Evolutionary conservation across 2,329 filamentous ascomycete species (phyloP).

Genomic region (Exophiala spinifera): DNA sequence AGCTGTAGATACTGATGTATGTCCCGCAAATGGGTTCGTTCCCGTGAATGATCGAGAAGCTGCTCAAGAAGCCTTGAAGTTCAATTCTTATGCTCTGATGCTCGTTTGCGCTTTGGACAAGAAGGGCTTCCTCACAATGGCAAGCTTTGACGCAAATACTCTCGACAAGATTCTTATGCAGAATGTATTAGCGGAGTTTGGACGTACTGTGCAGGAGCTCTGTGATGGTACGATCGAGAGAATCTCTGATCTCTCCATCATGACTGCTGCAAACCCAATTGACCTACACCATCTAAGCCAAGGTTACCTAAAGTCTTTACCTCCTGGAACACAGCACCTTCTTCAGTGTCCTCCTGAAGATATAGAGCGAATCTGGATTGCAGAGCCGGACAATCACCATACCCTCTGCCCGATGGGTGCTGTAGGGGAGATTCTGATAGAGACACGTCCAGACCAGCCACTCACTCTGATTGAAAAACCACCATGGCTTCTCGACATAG

Average conservation of each 20-base stretch:
- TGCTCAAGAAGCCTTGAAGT: conserved; percentile 33
- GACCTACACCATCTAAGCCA: too few relatives aligned
- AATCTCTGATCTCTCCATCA: neutral
- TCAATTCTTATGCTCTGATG: conserved; percentile 61
- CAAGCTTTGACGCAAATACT: conserved; percentile 62
- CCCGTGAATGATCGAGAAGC: too few relatives aligned
- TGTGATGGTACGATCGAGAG: conserved; percentile 32
- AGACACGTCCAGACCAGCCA: conserved; percentile 38
- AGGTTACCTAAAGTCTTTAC: too few relatives aligned
- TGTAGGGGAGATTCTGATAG: conserved; percentile 39
- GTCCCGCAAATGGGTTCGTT: conserved; percentile 4
- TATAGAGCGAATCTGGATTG: conserved; percentile 34
- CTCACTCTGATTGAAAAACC: neutral
- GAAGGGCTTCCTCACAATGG: conserved; percentile 57
- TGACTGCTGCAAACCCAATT: too few relatives aligned
- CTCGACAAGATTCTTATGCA: conserved; percentile 55
- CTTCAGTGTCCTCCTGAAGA: too few relatives aligned
- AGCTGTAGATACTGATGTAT: neutral
- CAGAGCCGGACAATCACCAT: conserved; percentile 40
- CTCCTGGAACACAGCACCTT: too few relatives aligned
- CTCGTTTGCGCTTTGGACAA: conserved; percentile 61
- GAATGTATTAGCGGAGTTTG: conserved; percentile 52
- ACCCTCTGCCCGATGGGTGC: conserved; percentile 34
- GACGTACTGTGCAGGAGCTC: conserved; percentile 50
- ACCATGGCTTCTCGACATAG: neutral